Evolutionary conservation across 2,329 filamentous ascomycete species (phyloP).

Genomic region (Chrysosporium keratinophilum): DNA sequence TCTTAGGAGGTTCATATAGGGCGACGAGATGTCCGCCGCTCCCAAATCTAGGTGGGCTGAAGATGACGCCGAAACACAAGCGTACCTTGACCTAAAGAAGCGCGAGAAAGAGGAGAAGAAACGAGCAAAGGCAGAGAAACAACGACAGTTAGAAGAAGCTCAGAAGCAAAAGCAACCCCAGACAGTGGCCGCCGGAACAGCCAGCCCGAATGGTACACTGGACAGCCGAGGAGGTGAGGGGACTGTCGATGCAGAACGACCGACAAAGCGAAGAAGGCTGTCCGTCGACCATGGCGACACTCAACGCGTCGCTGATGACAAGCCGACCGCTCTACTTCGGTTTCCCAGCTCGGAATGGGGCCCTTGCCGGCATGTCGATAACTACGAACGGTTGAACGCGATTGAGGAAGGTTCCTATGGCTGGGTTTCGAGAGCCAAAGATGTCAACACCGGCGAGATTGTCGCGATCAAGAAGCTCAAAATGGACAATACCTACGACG

Average conservation of each 20-base stretch:
- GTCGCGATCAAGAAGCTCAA: constrained; percentile 93
- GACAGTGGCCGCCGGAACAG: constrained; percentile 20
- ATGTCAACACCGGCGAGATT: constrained; percentile 61
- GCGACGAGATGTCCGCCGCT: constrained; percentile 47
- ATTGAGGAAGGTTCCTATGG: constrained; percentile 98
- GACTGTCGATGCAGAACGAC: constrained; percentile 32
- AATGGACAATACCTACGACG: constrained; percentile 67
- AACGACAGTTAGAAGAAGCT: constrained; percentile 53
- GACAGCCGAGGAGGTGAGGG: constrained; percentile 3
- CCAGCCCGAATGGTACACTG: constrained; percentile 11
- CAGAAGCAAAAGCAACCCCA: constrained; percentile 31
- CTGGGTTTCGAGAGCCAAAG: constrained; percentile 75
- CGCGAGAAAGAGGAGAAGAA: constrained; percentile 84
- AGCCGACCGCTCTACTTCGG: constrained; percentile 53
- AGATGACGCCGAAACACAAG: constrained; percentile 66
- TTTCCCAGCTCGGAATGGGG: constrained; percentile 61
- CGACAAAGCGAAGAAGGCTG: constrained; percentile 53
- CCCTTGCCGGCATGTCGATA: constrained; percentile 65
- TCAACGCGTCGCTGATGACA: constrained; percentile 22
- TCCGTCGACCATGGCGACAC: constrained; percentile 38
- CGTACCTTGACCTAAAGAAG: constrained; percentile 57
- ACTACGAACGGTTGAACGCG: constrained; percentile 86
- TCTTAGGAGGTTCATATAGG: background rate
- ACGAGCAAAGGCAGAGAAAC: constrained; percentile 70
- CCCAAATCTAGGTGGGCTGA: constrained; percentile 77